A percentile compares a stretch with the other conserved stretches of the same genome.
Conservation (phyloP, 1,139 yeast genomes). For the Yamadazyma kanchanaburiensis region DNA sequence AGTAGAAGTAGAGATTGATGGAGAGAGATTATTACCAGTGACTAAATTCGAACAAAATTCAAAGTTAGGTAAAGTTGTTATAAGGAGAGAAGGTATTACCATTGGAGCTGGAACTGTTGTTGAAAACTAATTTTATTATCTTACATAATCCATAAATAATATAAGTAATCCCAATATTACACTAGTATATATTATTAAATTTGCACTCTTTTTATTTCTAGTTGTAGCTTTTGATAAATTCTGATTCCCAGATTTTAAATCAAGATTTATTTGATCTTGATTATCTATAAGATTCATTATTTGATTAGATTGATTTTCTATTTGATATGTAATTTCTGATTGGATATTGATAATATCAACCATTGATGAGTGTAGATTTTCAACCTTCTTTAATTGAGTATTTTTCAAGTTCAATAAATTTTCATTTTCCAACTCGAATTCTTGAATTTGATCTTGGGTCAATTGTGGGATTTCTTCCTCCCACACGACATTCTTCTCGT, state of each 20-base stretch:
- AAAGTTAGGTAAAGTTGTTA: slow-evolving; percentile 74
- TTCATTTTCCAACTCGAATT: slow-evolving; percentile 69
- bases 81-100: slow-evolving; percentile 82
- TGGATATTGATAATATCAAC: slow-evolving; percentile 78
- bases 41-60: slow-evolving; percentile 57
- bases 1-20: slow-evolving; percentile 63
- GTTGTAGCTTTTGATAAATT: slow-evolving; percentile 69
- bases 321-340: slow-evolving; percentile 70
- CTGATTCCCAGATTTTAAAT: slow-evolving; percentile 71
- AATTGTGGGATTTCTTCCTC: slow-evolving; percentile 17
- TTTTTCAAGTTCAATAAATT: slow-evolving; percentile 59
- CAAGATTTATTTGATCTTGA: slow-evolving; percentile 66
- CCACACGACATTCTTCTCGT: neutral
- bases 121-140: slow-evolving; percentile 19
- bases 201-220: slow-evolving; percentile 69
- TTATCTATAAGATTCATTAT: slow-evolving; percentile 66
- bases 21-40: slow-evolving; percentile 56
- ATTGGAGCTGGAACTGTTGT: slow-evolving; percentile 80
- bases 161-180: slow-evolving; percentile 60
- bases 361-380: slow-evolving; percentile 72
- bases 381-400: slow-evolving; percentile 66
- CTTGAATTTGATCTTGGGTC: slow-evolving; percentile 62
- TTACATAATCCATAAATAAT: slow-evolving; percentile 58
- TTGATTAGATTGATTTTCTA: slow-evolving; percentile 72
- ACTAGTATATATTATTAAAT: slow-evolving; percentile 59